Evolutionary conservation across 2,329 filamentous ascomycete genomes (phyloP).

Genomic region (Stemphylium lycopersici): DNA sequence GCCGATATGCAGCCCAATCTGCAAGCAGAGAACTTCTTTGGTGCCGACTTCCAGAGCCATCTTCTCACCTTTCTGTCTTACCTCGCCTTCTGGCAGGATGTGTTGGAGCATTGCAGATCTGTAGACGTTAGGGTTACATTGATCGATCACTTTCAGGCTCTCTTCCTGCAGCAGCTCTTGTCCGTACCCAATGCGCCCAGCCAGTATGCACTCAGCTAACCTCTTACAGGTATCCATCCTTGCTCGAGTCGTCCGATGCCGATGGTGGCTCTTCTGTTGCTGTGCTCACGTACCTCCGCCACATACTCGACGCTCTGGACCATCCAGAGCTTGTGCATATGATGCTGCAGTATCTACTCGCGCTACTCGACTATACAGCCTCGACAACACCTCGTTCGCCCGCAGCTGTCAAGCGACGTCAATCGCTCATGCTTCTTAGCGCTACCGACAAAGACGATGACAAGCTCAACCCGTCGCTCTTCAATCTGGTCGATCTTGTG

Average conservation of each 20-base stretch:
- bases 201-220: conserved; percentile 16
- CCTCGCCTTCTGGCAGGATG: conserved; percentile 96
- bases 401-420: conserved; percentile 77
- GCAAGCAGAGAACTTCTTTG: conserved; percentile 72
- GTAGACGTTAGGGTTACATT: conserved; percentile 90
- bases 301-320: conserved; percentile 88
- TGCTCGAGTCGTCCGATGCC: conserved; percentile 94
- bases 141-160: conserved; percentile 94
- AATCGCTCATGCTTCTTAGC: conserved; percentile 85
- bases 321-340: conserved; percentile 94
- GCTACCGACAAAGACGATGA: conserved; percentile 79
- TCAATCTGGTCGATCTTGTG: conserved; percentile 91
- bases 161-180: conserved; percentile 93
- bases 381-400: conserved; percentile 51
- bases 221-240: conserved; percentile 78
- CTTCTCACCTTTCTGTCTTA: conserved; percentile 94
- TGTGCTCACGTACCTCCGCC: conserved; percentile 88
- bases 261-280: conserved; percentile 96
- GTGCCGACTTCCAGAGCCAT: conserved; percentile 79
- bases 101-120: conserved; percentile 92
- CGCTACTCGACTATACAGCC: conserved; percentile 67
- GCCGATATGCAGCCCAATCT: conserved; percentile 71
- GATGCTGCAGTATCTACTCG: conserved; percentile 89
- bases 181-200: conserved; percentile 53
- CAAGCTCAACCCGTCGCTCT: conserved; percentile 80